Conservation (phyloP, 768 basidiomycete species). For the Filobasidium floriforme region DNA sequence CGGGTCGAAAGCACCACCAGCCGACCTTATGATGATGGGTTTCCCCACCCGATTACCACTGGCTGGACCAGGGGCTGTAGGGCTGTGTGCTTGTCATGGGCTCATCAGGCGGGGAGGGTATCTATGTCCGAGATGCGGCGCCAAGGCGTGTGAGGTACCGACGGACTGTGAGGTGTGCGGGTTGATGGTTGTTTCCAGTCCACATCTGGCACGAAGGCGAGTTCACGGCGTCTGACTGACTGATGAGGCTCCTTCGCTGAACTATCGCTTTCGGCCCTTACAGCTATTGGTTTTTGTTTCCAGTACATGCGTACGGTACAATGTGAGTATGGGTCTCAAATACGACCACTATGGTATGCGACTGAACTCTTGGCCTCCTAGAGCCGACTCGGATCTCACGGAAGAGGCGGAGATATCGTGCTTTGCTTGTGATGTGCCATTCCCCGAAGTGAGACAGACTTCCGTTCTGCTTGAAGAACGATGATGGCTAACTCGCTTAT, state of each 20-base stretch:
- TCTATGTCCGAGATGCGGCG: conserved; percentile 84
- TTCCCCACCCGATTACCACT: conserved; percentile 89
- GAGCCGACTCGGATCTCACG: conserved; percentile 4
- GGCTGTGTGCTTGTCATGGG: conserved; percentile 88
- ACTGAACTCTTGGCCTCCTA: background rate
- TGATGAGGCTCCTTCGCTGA: too few species aligned
- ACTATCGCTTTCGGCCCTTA: background rate
- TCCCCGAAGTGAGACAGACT: conserved; percentile 48
- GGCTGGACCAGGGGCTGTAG: conserved; percentile 55
- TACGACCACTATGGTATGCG: too few species aligned
- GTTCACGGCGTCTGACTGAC: background rate
- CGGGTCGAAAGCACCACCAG: conserved; percentile 33
- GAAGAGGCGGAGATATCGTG: conserved; percentile 48
- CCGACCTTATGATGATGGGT: conserved; percentile 97
- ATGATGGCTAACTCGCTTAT: background rate
- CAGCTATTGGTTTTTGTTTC: conserved; percentile 60
- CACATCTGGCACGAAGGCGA: conserved; percentile 82
- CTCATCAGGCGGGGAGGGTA: conserved; percentile 87
- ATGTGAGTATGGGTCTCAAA: conserved; percentile 55
- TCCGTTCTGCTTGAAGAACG: background rate
- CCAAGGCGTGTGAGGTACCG: conserved; percentile 93
- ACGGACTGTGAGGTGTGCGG: conserved; percentile 97
- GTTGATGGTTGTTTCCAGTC: conserved; percentile 94
- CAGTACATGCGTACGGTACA: conserved; percentile 73
- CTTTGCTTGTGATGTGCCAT: conserved; percentile 69